A percentile compares a stretch with the other conserved stretches of the same genome.
These are phyloP conservation scores for Leccinellum luteum DNA, from an alignment of 768 basidiomycete genomes.

Conservation along the genomic window DNA sequence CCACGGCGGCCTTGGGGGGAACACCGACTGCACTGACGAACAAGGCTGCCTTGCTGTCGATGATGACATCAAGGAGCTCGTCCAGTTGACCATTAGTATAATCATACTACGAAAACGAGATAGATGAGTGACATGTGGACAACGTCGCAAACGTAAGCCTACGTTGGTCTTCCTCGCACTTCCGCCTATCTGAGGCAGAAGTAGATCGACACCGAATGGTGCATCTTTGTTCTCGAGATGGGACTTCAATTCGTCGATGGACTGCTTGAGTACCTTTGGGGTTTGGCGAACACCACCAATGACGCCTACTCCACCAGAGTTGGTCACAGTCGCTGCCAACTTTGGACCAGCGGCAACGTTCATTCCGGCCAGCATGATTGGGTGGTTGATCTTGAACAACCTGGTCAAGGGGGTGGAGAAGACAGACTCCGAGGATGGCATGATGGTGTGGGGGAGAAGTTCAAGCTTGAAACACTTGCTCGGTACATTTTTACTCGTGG, in stretches of 20 bases:
- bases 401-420: constrained; percentile 74
- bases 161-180: constrained; percentile 82
- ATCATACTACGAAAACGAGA: constrained; percentile 44
- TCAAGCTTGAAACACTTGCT: neutral
- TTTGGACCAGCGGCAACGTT: constrained; percentile 84
- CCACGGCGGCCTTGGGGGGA: constrained; percentile 79
- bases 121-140: neutral
- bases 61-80: constrained; percentile 76
- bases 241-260: constrained; percentile 71
- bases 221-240: constrained; percentile 72
- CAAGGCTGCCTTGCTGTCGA: constrained; percentile 65
- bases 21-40: constrained; percentile 87
- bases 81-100: constrained; percentile 78
- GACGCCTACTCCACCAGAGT: constrained; percentile 84
- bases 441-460: constrained; percentile 3
- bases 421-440: constrained; percentile 65
- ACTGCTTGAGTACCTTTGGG: constrained; percentile 64
- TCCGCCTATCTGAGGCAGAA: constrained; percentile 81
- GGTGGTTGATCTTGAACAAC: constrained; percentile 77
- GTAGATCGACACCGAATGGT: constrained; percentile 79
- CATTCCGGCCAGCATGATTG: constrained; percentile 82
- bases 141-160: constrained; percentile 6
- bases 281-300: constrained; percentile 80
- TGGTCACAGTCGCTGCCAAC: constrained; percentile 89
- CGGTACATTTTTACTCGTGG: too few species aligned